These are phyloP conservation scores for Artemisia argyi DNA, from an alignment of 129 eudicot species.

Conservation along the genomic window DNA sequence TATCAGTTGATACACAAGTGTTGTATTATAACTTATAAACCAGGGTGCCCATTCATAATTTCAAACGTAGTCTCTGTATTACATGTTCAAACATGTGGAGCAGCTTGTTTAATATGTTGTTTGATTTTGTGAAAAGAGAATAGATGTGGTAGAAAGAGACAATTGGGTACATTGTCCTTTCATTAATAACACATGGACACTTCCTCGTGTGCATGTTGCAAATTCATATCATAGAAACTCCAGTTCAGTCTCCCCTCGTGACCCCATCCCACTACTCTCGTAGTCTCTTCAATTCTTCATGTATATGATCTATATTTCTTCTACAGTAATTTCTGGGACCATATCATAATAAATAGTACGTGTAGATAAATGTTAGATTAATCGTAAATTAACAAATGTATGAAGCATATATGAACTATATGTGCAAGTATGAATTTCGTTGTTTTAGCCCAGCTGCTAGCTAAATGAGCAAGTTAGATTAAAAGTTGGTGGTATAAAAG, in stretches of 20 bases:
- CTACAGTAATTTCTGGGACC: background rate
- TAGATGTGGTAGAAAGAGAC: conserved; percentile 13
- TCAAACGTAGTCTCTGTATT: background rate
- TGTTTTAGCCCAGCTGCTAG: too few species aligned
- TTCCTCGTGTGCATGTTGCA: conserved; percentile 52
- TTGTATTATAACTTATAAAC: too few species aligned
- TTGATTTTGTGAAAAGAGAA: background rate
- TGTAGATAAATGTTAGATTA: too few species aligned
- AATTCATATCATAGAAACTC: conserved; percentile 17
- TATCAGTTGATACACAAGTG: too few species aligned
- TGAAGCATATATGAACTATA: too few species aligned
- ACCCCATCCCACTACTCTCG: conserved; percentile 28
- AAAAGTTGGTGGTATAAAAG: too few species aligned
- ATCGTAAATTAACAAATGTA: too few species aligned
- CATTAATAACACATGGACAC: conserved; percentile 38
- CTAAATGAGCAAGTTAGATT: too few species aligned
- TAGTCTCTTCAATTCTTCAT: background rate
- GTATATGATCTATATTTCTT: background rate
- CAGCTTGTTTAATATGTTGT: too few species aligned
- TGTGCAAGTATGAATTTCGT: too few species aligned
- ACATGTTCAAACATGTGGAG: background rate
- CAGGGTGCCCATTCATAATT: background rate
- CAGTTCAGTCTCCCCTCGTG: conserved; percentile 25
- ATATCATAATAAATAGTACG: too few species aligned
- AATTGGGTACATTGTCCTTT: conserved; percentile 26